These are phyloP conservation scores for Suhomyces kunorum DNA, from an alignment of 1,139 yeast species.

Conservation along the genomic window DNA sequence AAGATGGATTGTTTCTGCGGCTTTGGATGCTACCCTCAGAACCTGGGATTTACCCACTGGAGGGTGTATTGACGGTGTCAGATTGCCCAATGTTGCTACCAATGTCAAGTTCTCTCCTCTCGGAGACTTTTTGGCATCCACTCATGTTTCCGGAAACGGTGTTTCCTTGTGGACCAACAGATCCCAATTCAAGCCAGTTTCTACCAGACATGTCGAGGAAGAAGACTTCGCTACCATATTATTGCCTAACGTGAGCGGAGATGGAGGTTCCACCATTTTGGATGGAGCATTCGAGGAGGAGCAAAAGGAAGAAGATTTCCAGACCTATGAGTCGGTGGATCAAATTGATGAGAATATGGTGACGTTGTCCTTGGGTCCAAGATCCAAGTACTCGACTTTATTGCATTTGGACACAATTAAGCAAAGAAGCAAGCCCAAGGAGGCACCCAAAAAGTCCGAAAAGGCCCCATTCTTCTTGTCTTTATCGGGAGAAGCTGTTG, in stretches of 20 bases:
- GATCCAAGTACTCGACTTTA: slow-evolving; percentile 75
- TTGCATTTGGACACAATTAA: slow-evolving; percentile 81
- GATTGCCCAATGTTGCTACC: slow-evolving; percentile 77
- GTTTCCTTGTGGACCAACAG: slow-evolving; percentile 90
- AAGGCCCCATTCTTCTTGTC: slow-evolving; percentile 80
- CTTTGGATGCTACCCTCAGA: slow-evolving; percentile 84
- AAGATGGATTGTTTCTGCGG: slow-evolving; percentile 86
- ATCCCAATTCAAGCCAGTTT: slow-evolving; percentile 75
- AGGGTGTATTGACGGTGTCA: slow-evolving; percentile 91
- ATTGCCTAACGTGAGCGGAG: slow-evolving; percentile 80
- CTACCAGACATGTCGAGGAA: slow-evolving; percentile 77
- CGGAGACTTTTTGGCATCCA: slow-evolving; percentile 90
- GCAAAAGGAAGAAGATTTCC: slow-evolving; percentile 28
- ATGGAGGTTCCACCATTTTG: slow-evolving; percentile 70
- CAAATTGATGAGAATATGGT: slow-evolving; percentile 65
- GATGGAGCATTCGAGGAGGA: slow-evolving; percentile 71
- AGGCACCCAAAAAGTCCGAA: slow-evolving; percentile 84
- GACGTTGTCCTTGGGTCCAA: slow-evolving; percentile 76
- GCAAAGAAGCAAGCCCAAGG: slow-evolving; percentile 85
- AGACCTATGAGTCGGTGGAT: slow-evolving; percentile 55
- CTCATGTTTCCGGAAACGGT: slow-evolving; percentile 91
- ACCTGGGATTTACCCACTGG: slow-evolving; percentile 99
- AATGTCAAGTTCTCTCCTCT: slow-evolving; percentile 78
- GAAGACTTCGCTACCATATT: slow-evolving; percentile 62
- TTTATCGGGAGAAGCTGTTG: slow-evolving; percentile 62